Evolutionary conservation across 1,139 yeast genomes (phyloP).

Genomic region (Magnusiomyces fungicola): DNA sequence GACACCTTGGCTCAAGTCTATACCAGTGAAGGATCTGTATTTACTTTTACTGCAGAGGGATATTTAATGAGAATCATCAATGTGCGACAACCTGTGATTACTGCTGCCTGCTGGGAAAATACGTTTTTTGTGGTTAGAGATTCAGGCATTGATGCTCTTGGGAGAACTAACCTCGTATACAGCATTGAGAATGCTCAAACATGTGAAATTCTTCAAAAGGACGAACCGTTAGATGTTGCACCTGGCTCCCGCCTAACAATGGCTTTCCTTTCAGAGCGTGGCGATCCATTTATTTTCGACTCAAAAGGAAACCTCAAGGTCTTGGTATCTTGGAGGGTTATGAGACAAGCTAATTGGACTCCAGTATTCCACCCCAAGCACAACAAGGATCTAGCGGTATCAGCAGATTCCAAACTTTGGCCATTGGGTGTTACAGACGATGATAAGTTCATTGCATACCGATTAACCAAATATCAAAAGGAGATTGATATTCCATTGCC

Average conservation of each 20-base stretch:
- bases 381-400: conserved; percentile 21
- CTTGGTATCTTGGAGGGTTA: conserved; percentile 65
- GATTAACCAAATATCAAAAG: conserved; percentile 48
- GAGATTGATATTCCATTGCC: conserved; percentile 68
- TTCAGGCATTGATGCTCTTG: conserved; percentile 12
- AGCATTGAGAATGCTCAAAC: conserved; percentile 34
- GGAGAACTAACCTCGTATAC: conserved; percentile 25
- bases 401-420: conserved; percentile 48
- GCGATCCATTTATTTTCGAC: conserved; percentile 83
- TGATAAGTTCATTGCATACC: conserved; percentile 68
- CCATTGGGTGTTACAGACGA: conserved; percentile 66
- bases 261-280: conserved; percentile 73
- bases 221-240: conserved; percentile 33
- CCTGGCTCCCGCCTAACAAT: conserved; percentile 36
- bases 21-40: conserved; percentile 50
- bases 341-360: conserved; percentile 76
- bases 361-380: conserved; percentile 68
- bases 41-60: conserved; percentile 48
- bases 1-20: conserved; percentile 44
- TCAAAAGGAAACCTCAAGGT: conserved; percentile 66
- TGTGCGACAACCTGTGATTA: conserved; percentile 45
- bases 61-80: conserved; percentile 44
- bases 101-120: conserved; percentile 45
- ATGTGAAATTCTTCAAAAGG: conserved; percentile 34
- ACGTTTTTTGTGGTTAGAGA: conserved; percentile 38